Base-by-base conservation (phyloP, 208 protist genomes). In the Borovskyia barvae region DNA sequence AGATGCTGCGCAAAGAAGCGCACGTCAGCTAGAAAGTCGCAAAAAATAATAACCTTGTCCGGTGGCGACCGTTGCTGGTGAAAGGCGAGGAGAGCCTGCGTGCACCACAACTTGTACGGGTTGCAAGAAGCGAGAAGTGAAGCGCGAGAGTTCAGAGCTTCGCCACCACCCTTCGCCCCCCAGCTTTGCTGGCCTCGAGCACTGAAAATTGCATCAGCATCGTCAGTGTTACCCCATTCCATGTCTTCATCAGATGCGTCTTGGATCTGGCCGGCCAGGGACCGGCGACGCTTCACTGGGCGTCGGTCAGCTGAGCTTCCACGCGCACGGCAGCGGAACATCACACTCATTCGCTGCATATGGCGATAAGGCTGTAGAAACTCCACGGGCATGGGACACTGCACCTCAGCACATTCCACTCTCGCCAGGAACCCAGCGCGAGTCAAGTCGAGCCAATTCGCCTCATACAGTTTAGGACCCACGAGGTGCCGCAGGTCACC, bases 381-480 rank as follows among this genome's bases (percentile, higher is more conserved):
- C 15, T 64, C 35, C 7, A 68, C 37, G 5, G 91, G 97, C 94
- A 99, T 95, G 15, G 89, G 88, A 70, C 97, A 99, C 84, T 96
- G 97, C 48, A 99, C 93, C 75, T 99, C 97, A 2, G 91, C 85
- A 66, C 99, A 99, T 80, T 98, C 87, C 9, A 99, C 98, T 12
- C 81, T 79, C 0, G 99, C 99, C 36, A 99, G 88, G 68, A 97
- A 98, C 19, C 98, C 98, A 28, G 80, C 78, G 32, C 72, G 60
- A 19, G 95, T 93, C 17, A 99, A 80, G 59, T 99, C 97, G 3
- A 99, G 87, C 98, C 98, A 99, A 73, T 99, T 99, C 1, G 98
- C 99, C 64, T 99, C 98, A 74, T 99, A 99, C 53, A 99, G 76
- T 69, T 99, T 99, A 20, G 99, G 99, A 0, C 99, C 98, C 41